These are phyloP conservation scores for Skeletonema grethae DNA, from an alignment of 108 stramenopile genomes.

Conservation along the genomic window DNA sequence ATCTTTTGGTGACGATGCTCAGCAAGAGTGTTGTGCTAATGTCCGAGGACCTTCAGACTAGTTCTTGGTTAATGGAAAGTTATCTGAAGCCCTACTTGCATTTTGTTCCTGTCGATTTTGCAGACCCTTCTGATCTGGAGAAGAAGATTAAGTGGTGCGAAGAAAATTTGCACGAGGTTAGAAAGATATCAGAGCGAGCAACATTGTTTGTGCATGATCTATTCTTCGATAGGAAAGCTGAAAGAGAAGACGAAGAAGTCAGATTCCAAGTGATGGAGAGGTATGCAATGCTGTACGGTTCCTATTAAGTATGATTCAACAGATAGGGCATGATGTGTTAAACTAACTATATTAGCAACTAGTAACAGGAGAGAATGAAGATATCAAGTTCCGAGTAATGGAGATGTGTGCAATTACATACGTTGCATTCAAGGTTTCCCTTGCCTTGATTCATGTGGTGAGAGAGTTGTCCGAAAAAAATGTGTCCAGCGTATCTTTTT, in stretches of 20 bases:
- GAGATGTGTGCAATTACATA: too few species aligned
- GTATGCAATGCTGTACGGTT: constrained; percentile 23
- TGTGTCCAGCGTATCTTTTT: too few species aligned
- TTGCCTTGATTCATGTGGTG: too few species aligned
- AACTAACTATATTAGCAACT: too few species aligned
- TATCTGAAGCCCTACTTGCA: constrained; percentile 77
- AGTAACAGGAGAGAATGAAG: too few species aligned
- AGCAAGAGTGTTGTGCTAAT: constrained; percentile 49
- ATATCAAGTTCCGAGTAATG: too few species aligned
- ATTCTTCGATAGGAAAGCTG: constrained; percentile 41
- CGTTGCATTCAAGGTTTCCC: too few species aligned
- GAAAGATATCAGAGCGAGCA: constrained; percentile 66
- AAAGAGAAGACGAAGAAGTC: constrained; percentile 21
- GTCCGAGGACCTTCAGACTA: constrained; percentile 31
- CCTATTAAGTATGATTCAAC: too few species aligned
- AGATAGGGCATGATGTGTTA: too few species aligned
- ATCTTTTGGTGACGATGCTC: constrained; percentile 42
- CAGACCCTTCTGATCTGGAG: constrained; percentile 60
- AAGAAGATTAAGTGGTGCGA: constrained; percentile 74
- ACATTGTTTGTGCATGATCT: constrained; percentile 78
- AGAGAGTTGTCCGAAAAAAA: too few species aligned
- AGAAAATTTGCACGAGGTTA: constrained; percentile 65
- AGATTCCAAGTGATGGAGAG: constrained; percentile 37
- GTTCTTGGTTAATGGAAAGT: constrained; percentile 81
- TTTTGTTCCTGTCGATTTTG: constrained; percentile 67